phyloP scores from a whole-genome alignment of 106 monocot species.

The Acanthochlamys bracteata region DNA sequence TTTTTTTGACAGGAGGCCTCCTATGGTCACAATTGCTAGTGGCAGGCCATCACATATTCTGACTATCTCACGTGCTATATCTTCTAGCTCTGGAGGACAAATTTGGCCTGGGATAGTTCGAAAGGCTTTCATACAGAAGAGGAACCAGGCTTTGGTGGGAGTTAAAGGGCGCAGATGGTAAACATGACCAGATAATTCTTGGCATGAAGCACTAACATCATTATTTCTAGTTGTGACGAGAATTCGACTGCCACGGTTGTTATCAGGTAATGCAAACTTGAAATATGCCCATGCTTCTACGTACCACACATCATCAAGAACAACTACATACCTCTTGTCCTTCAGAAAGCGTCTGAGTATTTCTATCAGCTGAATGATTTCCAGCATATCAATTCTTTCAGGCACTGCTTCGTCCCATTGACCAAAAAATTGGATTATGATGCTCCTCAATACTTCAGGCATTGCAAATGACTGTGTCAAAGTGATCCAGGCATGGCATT shows the following conservation, averaged over 20 bases:
- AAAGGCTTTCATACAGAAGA: conserved; percentile 20
- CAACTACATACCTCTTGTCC: conserved; percentile 25
- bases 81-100: conserved; percentile 12
- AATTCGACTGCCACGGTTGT: conserved; percentile 18
- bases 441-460: conserved; percentile 16
- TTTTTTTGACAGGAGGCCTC: conserved; percentile 21
- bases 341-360: conserved; percentile 4
- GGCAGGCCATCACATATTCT: conserved; percentile 15
- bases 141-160: not conserved
- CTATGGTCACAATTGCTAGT: conserved; percentile 22
- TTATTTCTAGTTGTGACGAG: conserved; percentile 19
- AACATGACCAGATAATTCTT: not conserved
- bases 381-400: conserved; percentile 3
- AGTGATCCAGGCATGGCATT: conserved; percentile 21
- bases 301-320: conserved; percentile 27
- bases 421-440: conserved; percentile 7
- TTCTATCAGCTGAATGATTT: conserved; percentile 9
- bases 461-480: conserved; percentile 12
- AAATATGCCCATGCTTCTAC: not conserved
- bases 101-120: not conserved
- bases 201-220: conserved; percentile 8
- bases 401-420: conserved; percentile 6
- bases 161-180: conserved; percentile 13
- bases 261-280: conserved; percentile 19
- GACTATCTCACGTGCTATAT: conserved; percentile 2